Evolutionary conservation across 768 basidiomycete genomes (phyloP).

Genomic region (Russula abietina): DNA sequence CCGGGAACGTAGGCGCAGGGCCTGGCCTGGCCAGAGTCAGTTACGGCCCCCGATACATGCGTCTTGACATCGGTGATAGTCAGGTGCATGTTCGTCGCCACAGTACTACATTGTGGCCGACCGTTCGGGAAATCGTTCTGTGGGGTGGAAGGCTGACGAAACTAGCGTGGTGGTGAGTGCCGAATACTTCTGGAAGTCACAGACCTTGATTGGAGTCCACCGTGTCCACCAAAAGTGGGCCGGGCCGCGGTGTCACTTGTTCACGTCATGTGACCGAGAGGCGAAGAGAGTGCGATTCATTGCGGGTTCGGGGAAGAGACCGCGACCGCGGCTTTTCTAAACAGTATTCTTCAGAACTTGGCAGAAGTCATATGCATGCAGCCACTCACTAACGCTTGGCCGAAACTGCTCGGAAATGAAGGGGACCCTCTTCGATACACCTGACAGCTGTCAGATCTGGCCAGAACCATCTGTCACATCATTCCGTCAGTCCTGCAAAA

Average conservation of each 20-base stretch:
- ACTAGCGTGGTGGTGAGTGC: background rate
- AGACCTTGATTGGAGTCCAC: background rate
- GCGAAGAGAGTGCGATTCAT: slow-evolving; percentile 3
- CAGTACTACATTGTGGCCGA: background rate
- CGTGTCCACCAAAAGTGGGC: too few relatives aligned
- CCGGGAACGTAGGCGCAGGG: background rate
- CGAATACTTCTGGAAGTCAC: background rate
- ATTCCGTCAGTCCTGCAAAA: background rate
- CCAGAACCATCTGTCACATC: slow-evolving; percentile 11
- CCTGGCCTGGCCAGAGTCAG: slow-evolving; percentile 1
- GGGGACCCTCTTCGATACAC: slow-evolving; percentile 7
- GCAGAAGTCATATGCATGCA: slow-evolving; percentile 11
- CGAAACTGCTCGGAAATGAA: slow-evolving; percentile 12
- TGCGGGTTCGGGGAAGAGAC: slow-evolving; percentile 10
- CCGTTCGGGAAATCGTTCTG: background rate
- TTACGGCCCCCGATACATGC: background rate
- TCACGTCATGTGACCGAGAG: slow-evolving; percentile 8
- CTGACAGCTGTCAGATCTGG: slow-evolving; percentile 20
- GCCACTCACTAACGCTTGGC: background rate
- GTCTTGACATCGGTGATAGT: slow-evolving; percentile 8
- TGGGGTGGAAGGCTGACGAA: background rate
- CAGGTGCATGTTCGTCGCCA: background rate
- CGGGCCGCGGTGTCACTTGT: background rate
- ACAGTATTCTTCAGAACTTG: slow-evolving; percentile 8
- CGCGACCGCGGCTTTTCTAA: slow-evolving; percentile 14